These are phyloP conservation scores for Hyaloperonospora arabidopsidis DNA, from an alignment of 352 stramenopile genomes.

Conservation along the genomic window DNA sequence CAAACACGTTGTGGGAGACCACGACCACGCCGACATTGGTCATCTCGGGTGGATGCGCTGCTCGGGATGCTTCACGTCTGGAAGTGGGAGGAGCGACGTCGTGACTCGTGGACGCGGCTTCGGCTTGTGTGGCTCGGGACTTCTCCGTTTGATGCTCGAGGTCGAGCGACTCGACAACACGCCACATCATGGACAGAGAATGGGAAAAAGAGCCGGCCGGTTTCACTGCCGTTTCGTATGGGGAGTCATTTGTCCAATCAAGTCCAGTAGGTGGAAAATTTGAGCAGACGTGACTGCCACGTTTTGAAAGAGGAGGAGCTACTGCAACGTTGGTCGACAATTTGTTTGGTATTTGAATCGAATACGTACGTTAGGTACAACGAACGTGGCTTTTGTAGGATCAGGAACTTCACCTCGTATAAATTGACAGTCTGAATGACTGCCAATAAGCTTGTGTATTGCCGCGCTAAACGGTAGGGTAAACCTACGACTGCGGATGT, in stretches of 20 bases:
- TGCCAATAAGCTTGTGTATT: too few relatives aligned
- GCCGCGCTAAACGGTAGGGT: too few relatives aligned
- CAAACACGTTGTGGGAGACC: slow-evolving; percentile 66
- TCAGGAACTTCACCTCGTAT: too few relatives aligned
- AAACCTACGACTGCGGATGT: too few relatives aligned
- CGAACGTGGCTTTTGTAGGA: too few relatives aligned
- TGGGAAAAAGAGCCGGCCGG: slow-evolving; percentile 18
- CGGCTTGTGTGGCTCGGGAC: neutral
- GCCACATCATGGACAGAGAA: slow-evolving; percentile 22
- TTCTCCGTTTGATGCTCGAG: slow-evolving; percentile 26
- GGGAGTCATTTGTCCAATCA: slow-evolving; percentile 11
- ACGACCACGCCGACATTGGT: slow-evolving; percentile 40
- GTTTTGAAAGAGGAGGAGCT: too few relatives aligned
- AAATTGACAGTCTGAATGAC: too few relatives aligned
- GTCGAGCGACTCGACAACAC: slow-evolving; percentile 31
- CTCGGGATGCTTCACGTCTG: slow-evolving; percentile 11
- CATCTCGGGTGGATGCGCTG: slow-evolving; percentile 11
- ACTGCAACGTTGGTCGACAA: too few relatives aligned
- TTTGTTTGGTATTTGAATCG: too few relatives aligned
- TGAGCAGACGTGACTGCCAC: neutral
- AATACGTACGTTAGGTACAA: too few relatives aligned
- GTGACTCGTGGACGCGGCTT: slow-evolving; percentile 13
- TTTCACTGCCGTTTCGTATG: slow-evolving; percentile 19
- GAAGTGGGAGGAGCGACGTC: slow-evolving; percentile 8
- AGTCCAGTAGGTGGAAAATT: slow-evolving; percentile 1